These are phyloP conservation scores for Atkinsonella texensis DNA, from an alignment of 2,329 filamentous ascomycete species.

Conservation along the genomic window DNA sequence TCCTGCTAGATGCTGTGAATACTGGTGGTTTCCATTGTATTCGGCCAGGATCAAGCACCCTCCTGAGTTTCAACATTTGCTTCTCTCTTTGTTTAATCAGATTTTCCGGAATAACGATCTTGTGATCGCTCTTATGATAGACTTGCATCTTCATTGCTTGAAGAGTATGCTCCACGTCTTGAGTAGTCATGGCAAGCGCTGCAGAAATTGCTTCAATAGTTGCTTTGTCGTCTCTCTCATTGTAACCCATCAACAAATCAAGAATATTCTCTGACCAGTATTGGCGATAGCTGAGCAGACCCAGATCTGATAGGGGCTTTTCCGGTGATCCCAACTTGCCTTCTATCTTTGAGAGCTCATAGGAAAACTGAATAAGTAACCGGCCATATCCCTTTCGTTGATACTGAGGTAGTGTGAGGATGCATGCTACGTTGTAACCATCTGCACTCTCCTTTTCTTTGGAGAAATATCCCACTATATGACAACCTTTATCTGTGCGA, in stretches of 20 bases:
- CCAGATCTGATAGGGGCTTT: conserved; percentile 89
- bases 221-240: conserved; percentile 56
- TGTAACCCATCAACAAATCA: conserved; percentile 66
- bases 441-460: conserved; percentile 98
- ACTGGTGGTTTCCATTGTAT: conserved; percentile 95
- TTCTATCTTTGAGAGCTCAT: conserved; percentile 91
- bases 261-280: conserved; percentile 97
- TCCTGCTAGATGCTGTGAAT: conserved; percentile 78
- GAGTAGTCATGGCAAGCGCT: conserved; percentile 85
- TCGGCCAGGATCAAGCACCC: conserved; percentile 62
- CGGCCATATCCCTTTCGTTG: conserved; percentile 91
- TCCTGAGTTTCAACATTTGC: conserved; percentile 64
- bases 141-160: conserved; percentile 91
- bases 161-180: conserved; percentile 88
- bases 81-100: conserved; percentile 71
- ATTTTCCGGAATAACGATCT: conserved; percentile 82
- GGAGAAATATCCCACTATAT: conserved; percentile 98
- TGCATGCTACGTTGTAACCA: conserved; percentile 96
- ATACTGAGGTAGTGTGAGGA: conserved; percentile 90
- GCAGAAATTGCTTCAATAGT: conserved; percentile 78
- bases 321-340: conserved; percentile 91
- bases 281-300: conserved; percentile 84
- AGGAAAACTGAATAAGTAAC: conserved; percentile 91
- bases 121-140: conserved; percentile 93
- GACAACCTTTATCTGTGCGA: conserved; percentile 77